Base-by-base conservation (phyloP, 208 protist genomes). In the Balamuthia mandrillaris region DNA sequence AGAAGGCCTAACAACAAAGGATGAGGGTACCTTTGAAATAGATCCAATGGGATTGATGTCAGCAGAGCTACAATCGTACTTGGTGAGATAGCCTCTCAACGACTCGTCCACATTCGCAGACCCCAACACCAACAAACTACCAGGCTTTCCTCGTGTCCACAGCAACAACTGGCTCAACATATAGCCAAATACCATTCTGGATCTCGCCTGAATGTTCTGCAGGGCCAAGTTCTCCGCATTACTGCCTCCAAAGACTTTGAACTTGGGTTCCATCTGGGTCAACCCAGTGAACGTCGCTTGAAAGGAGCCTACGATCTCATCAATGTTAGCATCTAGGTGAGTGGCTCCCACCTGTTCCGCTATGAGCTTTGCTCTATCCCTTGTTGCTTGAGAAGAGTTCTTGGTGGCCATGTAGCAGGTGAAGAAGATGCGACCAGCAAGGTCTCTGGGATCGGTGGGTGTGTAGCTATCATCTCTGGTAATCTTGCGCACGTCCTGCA, bases 41-140 rank as follows among this genome's bases (percentile, higher is more conserved):
- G 63, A 84, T 44, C 93, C 94, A 35, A 96, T 96, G 21, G 94
- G 94, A 65, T 96, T 96, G 54, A 96, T 44, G 79, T 96, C 94
- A 0, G 93, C 94, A 0, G 87, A 77, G 1, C 88, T n/a, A 58
- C 94, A 95, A 87, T 95, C 93, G 51, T 95, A 95, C 49, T 95
- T 95, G 45, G 93, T 95, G 54, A 89, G 83, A 77, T 95, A 95
- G 21, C 89, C 91, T 35, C 92, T 86, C 0, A 95, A 56, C 14
- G 54, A n/a, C 70, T 96, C 94, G 66, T 96, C 94, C 0, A 95
- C 90, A 83, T 96, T 96, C 14, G 93, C 91, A 27, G 75, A 87
- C 41, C 94, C 92, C 9, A 96, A 85, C 0, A 96, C 94, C 7
- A 96, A 81, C 1, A 95, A 86, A 10, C 35, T 63, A 47, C 93